Percentiles rank a stretch among this genome's conserved stretches.
phyloP scores from a whole-genome alignment of 257 asterid genomes.

The Coffea canephora region DNA sequence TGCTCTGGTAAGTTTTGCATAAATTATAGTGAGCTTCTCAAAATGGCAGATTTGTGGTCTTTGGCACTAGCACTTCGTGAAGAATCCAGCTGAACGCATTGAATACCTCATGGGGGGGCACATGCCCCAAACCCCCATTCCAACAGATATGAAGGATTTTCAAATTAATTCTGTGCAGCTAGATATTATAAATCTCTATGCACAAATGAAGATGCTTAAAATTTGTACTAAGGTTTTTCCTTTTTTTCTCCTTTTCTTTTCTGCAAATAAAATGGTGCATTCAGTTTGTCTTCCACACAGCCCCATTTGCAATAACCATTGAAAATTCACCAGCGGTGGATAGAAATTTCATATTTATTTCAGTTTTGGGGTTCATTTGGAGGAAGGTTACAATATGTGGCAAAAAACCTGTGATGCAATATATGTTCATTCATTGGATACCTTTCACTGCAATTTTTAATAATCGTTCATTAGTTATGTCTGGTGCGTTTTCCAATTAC shows the following conservation, averaged over 20 bases:
- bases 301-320: not conserved
- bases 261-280: not conserved
- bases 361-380: not conserved
- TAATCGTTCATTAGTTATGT: not conserved
- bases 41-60: not conserved
- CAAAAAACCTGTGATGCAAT: not conserved
- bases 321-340: not conserved
- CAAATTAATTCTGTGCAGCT: not conserved
- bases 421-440: not conserved
- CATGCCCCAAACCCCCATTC: not conserved
- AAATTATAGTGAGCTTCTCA: not conserved
- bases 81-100: not conserved
- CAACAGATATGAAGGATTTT: not conserved
- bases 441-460: not conserved
- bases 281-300: not conserved
- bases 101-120: not conserved
- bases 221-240: not conserved
- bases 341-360: not conserved
- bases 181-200: not conserved
- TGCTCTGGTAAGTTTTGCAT: not conserved
- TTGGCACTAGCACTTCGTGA: not conserved
- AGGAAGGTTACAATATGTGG: not conserved
- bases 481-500: conserved; percentile 1
- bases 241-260: not conserved
- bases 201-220: not conserved